A percentile compares a stretch with the other conserved stretches of the same genome.
phyloP scores from a whole-genome alignment of 2,329 filamentous ascomycete genomes.

The Ascochyta rabiei region DNA sequence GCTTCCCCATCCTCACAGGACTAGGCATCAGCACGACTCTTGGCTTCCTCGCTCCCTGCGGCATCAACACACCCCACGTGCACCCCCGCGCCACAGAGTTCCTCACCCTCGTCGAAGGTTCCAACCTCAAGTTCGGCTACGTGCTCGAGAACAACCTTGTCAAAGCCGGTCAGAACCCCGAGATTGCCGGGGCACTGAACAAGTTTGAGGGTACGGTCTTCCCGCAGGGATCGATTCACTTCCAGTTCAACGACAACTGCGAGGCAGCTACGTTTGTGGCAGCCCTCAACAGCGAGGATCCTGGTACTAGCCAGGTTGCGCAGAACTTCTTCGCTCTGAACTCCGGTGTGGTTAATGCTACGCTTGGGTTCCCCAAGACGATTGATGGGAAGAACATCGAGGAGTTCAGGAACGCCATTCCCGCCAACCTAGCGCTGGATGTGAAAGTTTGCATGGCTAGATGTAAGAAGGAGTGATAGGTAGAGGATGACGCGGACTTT shows the following conservation, averaged over 20 bases:
- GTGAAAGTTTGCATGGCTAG: constrained; percentile 61
- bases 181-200: constrained; percentile 49
- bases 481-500: neutral
- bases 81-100: constrained; percentile 58
- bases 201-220: constrained; percentile 56
- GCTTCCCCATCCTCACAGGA: constrained; percentile 49
- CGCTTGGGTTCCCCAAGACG: constrained; percentile 44
- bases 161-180: constrained; percentile 37
- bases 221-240: constrained; percentile 55
- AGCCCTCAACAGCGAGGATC: constrained; percentile 52
- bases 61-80: constrained; percentile 57
- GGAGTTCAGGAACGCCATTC: constrained; percentile 47
- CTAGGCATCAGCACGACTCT: constrained; percentile 49
- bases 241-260: constrained; percentile 57
- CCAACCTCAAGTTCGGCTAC: constrained; percentile 51
- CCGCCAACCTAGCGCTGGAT: constrained; percentile 58
- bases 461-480: constrained; percentile 43
- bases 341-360: constrained; percentile 45
- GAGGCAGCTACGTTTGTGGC: constrained; percentile 53
- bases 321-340: constrained; percentile 53
- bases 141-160: constrained; percentile 56
- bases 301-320: constrained; percentile 50
- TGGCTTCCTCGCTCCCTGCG: constrained; percentile 52
- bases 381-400: constrained; percentile 47
- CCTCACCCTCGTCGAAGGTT: constrained; percentile 52